phyloP scores from a whole-genome alignment of 805 yeast genomes.

The Alloascoidea hylecoeti region DNA sequence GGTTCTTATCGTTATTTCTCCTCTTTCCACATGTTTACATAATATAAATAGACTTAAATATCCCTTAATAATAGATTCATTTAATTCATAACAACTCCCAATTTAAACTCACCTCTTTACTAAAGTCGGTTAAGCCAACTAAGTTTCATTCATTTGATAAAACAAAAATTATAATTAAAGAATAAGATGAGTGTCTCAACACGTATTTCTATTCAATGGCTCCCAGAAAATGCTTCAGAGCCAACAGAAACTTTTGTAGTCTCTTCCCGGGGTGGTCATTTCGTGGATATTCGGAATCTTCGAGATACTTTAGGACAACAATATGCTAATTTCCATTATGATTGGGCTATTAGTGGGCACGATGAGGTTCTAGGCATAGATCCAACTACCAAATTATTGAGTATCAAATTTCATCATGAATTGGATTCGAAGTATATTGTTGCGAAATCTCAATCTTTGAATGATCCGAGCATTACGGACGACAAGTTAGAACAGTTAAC shows the following conservation, averaged over 20 bases:
- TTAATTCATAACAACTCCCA: no score
- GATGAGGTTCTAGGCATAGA: conserved; percentile 12
- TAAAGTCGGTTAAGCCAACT: no score
- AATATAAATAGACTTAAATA: no score
- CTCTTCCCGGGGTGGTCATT: conserved; percentile 27
- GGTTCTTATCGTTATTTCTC: no score
- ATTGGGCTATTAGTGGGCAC: conserved; percentile 19
- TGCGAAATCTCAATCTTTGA: conserved; percentile 4
- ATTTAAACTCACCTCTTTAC: no score
- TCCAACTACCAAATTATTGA: conserved; percentile 9
- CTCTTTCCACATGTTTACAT: no score
- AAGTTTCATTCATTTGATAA: no score
- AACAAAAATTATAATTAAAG: neutral
- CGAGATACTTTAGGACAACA: conserved; percentile 1
- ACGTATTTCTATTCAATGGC: conserved; percentile 38
- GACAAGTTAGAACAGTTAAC: neutral
- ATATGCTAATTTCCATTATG: conserved; percentile 6
- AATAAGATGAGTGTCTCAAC: conserved; percentile 21
- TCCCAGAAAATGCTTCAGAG: conserved; percentile 25
- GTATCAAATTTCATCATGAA: conserved; percentile 7
- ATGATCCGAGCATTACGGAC: conserved; percentile 6
- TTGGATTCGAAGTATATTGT: conserved; percentile 8
- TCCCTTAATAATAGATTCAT: no score
- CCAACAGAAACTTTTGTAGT: conserved; percentile 34
- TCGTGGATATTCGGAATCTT: conserved; percentile 27